These are phyloP conservation scores for Cerrena zonata DNA, from an alignment of 1,284 basidiomycete genomes.

Conservation along the genomic window DNA sequence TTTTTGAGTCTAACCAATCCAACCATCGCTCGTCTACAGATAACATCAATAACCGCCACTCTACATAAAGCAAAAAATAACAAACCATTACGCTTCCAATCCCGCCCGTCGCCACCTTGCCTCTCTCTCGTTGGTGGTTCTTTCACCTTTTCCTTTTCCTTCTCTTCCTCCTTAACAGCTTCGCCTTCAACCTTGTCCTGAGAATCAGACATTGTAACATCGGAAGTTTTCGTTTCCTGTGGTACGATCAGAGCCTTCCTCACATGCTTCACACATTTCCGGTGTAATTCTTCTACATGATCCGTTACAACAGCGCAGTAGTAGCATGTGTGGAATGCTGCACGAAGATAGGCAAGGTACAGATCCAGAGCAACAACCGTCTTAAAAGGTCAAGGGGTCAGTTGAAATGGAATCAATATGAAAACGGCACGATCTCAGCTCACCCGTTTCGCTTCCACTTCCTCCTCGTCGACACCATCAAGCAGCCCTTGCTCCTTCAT, in stretches of 20 bases:
- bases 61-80: constrained; percentile 6
- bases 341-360: constrained; percentile 78
- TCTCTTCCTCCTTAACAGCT: constrained; percentile 30
- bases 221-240: constrained; percentile 47
- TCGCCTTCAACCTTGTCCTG: constrained; percentile 37
- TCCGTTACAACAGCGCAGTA: constrained; percentile 90
- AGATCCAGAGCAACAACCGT: constrained; percentile 74
- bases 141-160: constrained; percentile 25
- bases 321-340: constrained; percentile 86
- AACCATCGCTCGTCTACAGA: constrained; percentile 77
- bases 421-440: no score
- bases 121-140: constrained; percentile 33
- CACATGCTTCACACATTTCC: constrained; percentile 87
- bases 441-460: constrained; percentile 65
- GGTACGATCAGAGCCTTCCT: constrained; percentile 61
- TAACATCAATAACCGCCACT: constrained; percentile 5
- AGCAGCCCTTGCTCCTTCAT: constrained; percentile 56
- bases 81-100: constrained; percentile 68
- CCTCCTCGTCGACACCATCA: constrained; percentile 56
- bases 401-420: no score
- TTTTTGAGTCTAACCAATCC: constrained; percentile 79
- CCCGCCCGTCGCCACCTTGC: constrained; percentile 37
- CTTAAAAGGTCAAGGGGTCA: no score
- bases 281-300: constrained; percentile 87
- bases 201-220: constrained; percentile 37